These are phyloP conservation scores for Herpomyces periplanetae DNA, from an alignment of 2,329 filamentous ascomycete genomes.

Conservation along the genomic window DNA sequence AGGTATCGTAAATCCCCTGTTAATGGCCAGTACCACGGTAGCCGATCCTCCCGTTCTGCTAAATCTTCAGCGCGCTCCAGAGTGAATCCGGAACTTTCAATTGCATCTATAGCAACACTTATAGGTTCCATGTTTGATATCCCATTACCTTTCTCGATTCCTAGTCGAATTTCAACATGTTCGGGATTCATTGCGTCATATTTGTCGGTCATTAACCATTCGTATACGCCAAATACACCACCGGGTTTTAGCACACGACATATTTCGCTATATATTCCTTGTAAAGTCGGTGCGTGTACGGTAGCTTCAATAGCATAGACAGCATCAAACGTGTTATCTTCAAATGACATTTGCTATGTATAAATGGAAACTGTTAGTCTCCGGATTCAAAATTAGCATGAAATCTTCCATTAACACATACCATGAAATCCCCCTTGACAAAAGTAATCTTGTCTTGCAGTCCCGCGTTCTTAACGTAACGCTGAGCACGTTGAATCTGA, in stretches of 20 bases:
- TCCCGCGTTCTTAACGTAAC: constrained; percentile 43
- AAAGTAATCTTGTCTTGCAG: constrained; percentile 41
- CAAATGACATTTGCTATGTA: constrained; percentile 66
- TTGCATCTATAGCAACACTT: constrained; percentile 36
- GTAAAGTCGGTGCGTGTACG: constrained; percentile 57
- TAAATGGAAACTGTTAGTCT: constrained; percentile 1
- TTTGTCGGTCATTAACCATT: constrained; percentile 90
- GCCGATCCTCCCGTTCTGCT: constrained; percentile 27
- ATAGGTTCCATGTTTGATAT: constrained; percentile 91
- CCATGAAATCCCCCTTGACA: constrained; percentile 90
- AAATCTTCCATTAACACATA: constrained; percentile 5
- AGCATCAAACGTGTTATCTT: constrained; percentile 61
- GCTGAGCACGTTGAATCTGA: constrained; percentile 71
- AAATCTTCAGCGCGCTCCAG: constrained; percentile 53
- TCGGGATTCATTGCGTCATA: constrained; percentile 61
- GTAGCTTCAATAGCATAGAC: constrained; percentile 94
- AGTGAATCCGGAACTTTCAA: constrained; percentile 56
- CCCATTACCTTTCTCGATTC: constrained; percentile 77
- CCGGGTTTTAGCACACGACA: constrained; percentile 83
- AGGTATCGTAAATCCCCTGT: constrained; percentile 53
- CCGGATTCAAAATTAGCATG: constrained; percentile 2
- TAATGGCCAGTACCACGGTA: constrained; percentile 80
- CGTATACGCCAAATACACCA: constrained; percentile 80
- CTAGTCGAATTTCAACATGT: constrained; percentile 63
- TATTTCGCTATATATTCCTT: constrained; percentile 76